Evolutionary conservation across 176 grass and related monocot genomes (phyloP).

Genomic region (Thinopyrum elongatum): DNA sequence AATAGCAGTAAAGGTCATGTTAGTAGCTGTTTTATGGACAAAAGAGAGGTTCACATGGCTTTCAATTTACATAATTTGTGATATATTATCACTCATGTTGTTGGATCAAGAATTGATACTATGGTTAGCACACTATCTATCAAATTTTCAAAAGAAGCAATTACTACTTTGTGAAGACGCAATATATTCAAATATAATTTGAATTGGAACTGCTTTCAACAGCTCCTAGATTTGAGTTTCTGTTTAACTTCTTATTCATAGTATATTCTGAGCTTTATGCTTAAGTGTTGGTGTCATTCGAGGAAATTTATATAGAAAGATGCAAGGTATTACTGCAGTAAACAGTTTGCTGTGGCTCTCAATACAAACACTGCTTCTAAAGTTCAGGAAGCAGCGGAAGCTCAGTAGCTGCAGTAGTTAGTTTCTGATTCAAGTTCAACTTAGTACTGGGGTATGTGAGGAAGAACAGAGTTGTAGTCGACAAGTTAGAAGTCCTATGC

Average conservation of each 20-base stretch:
- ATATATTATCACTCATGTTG: neutral
- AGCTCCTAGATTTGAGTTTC: neutral
- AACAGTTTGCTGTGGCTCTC: neutral
- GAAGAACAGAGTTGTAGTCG: neutral
- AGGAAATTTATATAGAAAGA: neutral
- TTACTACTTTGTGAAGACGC: neutral
- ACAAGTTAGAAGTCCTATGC: neutral
- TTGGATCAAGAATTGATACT: neutral
- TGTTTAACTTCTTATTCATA: neutral
- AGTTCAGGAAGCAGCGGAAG: neutral
- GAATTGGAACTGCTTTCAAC: neutral
- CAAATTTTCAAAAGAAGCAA: neutral
- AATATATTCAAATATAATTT: neutral
- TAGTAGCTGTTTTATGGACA: neutral
- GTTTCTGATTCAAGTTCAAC: neutral
- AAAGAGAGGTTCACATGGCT: neutral
- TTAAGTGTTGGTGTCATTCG: neutral
- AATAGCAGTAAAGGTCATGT: neutral
- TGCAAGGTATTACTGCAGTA: neutral
- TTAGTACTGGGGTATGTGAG: neutral
- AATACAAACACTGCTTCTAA: neutral
- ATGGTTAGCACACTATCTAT: neutral
- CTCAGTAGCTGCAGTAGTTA: neutral
- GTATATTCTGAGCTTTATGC: neutral
- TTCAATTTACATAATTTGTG: neutral